Evolutionary conservation across 495 filamentous ascomycete genomes (phyloP).

Genomic region (Pyrenula aspistea): DNA sequence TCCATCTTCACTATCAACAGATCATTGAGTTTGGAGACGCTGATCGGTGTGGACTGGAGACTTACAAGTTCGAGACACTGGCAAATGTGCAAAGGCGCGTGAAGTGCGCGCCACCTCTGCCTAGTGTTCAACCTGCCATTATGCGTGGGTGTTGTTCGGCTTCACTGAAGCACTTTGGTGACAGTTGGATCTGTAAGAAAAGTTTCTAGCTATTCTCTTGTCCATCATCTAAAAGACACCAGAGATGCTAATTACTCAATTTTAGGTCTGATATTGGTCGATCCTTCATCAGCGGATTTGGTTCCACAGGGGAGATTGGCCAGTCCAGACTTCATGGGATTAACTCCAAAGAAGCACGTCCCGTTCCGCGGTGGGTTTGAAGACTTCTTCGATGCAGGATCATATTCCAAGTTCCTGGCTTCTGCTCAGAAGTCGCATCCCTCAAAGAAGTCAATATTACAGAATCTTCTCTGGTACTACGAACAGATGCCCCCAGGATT

Average conservation of each 20-base stretch:
- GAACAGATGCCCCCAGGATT: not conserved
- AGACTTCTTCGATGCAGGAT: not conserved
- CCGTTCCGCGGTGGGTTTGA: not conserved
- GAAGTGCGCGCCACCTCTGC: not conserved
- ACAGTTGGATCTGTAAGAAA: not conserved
- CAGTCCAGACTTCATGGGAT: not conserved
- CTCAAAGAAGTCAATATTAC: not conserved
- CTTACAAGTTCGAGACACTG: not conserved
- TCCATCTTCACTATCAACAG: conserved; percentile 1
- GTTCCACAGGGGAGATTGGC: not conserved
- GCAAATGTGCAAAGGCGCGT: not conserved
- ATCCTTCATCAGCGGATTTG: not conserved
- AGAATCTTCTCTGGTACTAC: not conserved
- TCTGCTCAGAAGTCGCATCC: not conserved
- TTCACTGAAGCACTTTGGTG: not conserved
- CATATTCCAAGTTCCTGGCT: not conserved
- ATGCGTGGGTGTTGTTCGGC: not conserved
- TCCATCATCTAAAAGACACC: not conserved
- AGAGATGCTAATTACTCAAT: not conserved
- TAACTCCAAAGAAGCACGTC: not conserved
- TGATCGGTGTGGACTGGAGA: not conserved
- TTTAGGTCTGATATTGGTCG: not conserved
- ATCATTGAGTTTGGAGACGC: not conserved
- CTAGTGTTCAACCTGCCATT: not conserved
- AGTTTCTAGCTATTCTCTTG: not conserved